Percentiles rank a stretch among this genome's conserved stretches.
phyloP scores from a whole-genome alignment of 192 early-diverging fungal genomes.

The Podila horticola region DNA sequence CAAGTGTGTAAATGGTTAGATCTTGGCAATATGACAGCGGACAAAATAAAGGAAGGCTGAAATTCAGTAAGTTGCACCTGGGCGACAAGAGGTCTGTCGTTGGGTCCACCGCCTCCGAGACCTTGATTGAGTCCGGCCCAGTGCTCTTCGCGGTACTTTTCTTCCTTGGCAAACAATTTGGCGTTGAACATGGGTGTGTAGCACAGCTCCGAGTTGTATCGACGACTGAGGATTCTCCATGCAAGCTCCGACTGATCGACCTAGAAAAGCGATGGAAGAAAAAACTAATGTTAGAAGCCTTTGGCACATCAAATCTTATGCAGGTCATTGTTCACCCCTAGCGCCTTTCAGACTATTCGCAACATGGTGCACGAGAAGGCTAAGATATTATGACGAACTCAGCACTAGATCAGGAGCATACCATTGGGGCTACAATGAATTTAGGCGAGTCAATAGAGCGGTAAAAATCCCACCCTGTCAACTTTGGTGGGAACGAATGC shows the following conservation, averaged over 20 bases:
- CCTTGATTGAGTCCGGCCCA: slow-evolving; percentile 65
- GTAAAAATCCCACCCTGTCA: slow-evolving; percentile 85
- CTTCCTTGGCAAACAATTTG: slow-evolving; percentile 77
- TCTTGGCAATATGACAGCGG: not conserved
- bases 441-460: slow-evolving; percentile 76
- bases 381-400: not conserved
- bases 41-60: not conserved
- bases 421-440: slow-evolving; percentile 94
- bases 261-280: not conserved
- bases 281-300: not conserved
- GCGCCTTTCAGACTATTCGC: not conserved
- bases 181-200: slow-evolving; percentile 99
- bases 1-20: not conserved
- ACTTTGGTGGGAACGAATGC: slow-evolving; percentile 58
- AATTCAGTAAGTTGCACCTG: slow-evolving; percentile 60
- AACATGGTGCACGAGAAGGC: not conserved
- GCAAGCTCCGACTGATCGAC: slow-evolving; percentile 95
- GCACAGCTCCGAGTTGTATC: slow-evolving; percentile 88
- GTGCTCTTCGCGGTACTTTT: slow-evolving; percentile 78
- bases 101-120: slow-evolving; percentile 54
- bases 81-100: slow-evolving; percentile 86
- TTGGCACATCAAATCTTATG: not conserved
- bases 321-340: not conserved
- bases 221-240: slow-evolving; percentile 91
- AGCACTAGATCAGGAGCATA: not conserved